A percentile compares a stretch with the other conserved stretches of the same genome.
Conservation (phyloP, 2,329 filamentous ascomycete species). For the Aspergillus brasiliensis region DNA sequence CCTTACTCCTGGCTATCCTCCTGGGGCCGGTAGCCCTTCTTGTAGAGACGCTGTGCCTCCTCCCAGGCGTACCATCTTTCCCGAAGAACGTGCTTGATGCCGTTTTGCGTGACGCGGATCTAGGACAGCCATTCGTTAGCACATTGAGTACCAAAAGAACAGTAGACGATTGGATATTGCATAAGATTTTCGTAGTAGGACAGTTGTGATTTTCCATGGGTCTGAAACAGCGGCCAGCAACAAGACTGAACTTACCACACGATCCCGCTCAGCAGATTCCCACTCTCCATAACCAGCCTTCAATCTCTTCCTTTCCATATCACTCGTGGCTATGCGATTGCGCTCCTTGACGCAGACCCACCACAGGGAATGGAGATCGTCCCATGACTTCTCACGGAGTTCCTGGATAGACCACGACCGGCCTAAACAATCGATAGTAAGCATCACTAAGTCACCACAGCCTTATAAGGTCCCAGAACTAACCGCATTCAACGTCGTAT, state of each 20-base stretch:
- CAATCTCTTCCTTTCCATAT: constrained; percentile 66
- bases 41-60: constrained; percentile 42
- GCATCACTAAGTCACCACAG: constrained; percentile 7
- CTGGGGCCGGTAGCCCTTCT: constrained; percentile 39
- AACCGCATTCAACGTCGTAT: constrained; percentile 70
- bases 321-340: constrained; percentile 82
- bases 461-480: constrained; percentile 18
- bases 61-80: constrained; percentile 86
- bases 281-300: constrained; percentile 72
- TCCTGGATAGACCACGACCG: constrained; percentile 84
- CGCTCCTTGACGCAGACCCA: constrained; percentile 91
- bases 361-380: constrained; percentile 89
- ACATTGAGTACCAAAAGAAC: not conserved
- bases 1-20: constrained; percentile 23
- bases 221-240: not conserved
- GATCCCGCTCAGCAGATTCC: constrained; percentile 66
- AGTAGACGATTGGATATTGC: not conserved
- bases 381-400: constrained; percentile 86
- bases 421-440: constrained; percentile 48
- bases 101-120: constrained; percentile 75
- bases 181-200: not conserved
- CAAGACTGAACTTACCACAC: constrained; percentile 58
- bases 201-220: too few relatives aligned
- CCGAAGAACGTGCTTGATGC: constrained; percentile 81
- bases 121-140: constrained; percentile 40